Evolutionary conservation across 116 monocot species (phyloP), one percentile per base, ranked within the genome.

Genomic region (Zostera marina): DNA sequence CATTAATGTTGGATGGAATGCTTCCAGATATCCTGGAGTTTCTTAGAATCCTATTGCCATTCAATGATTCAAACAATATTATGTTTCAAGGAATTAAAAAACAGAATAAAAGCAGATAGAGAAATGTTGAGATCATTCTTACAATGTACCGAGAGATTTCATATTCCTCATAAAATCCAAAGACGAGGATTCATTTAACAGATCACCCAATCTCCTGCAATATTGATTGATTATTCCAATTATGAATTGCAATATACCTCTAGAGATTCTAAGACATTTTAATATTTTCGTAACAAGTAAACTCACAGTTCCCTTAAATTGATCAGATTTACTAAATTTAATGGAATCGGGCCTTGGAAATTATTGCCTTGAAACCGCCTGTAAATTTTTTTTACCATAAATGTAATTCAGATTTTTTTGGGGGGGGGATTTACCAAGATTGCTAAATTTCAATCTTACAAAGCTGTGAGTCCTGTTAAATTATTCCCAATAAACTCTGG

Each of bases 401-500:
- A n/a, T n/a, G n/a, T n/a, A n/a, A n/a, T n/a, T n/a, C n/a, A n/a
- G n/a, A n/a, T n/a, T n/a, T n/a, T n/a, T n/a, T n/a, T n/a, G n/a
- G n/a, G n/a, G n/a, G 32, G 0, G 12, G 20, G 22, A 15, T 23
- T 7, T 42, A 16, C 14, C 19, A 16, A 57, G 25, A 44, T 66
- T 4, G 25, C 15, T 42, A 44, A 14, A 16, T 14, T 62, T 26
- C 11, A 22, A 14, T 13, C 63, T 63, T 71, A 71, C 64, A 64
- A 42, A 8, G 8, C n/a, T 24, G 21, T 25, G 16, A 71, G 70
- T 22, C 51, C 57, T 47, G 58, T 42, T 0, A 58, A 11, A 9
- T 58, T 66, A 9, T 58, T 66, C 40, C 76, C 83, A 66, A 92
- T 61, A 66, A 73, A 87, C 14, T 87, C 87, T 14, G 87, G 92